Evolutionary conservation across 108 stramenopile species (phyloP).

Genomic region (Parietichytrium sp.): DNA sequence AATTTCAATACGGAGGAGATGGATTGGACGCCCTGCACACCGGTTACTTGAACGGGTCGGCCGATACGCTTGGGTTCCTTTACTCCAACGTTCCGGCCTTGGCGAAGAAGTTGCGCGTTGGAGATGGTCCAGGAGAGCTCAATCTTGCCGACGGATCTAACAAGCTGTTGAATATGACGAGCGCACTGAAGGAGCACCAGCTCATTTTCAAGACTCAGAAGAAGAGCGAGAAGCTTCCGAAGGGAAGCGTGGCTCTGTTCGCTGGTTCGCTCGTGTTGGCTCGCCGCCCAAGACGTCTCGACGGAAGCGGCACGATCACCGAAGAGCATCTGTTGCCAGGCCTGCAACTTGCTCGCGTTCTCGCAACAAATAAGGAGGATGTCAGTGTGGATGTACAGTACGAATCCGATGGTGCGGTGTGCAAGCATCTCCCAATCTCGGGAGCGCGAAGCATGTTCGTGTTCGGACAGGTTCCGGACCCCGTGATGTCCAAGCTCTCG

Average conservation of each 20-base stretch:
- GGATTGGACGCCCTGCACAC: slow-evolving; percentile 89
- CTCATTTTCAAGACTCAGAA: slow-evolving; percentile 9
- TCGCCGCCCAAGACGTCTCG: not conserved
- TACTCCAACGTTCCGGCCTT: slow-evolving; percentile 8
- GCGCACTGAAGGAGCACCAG: not conserved
- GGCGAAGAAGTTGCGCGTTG: slow-evolving; percentile 1
- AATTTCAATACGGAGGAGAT: slow-evolving; percentile 99
- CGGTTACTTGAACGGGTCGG: slow-evolving; percentile 43
- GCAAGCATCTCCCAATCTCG: not conserved
- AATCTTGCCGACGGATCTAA: not conserved
- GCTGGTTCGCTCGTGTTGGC: not conserved
- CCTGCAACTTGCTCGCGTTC: not conserved
- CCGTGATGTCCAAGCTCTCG: slow-evolving; percentile 42
- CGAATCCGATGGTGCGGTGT: not conserved
- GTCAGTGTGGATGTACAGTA: slow-evolving; percentile 6
- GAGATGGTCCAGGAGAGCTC: not conserved
- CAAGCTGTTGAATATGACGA: not conserved
- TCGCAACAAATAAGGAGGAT: slow-evolving; percentile 18
- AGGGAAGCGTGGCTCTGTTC: not conserved
- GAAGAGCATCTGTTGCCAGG: not conserved
- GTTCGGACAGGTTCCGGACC: slow-evolving; percentile 38
- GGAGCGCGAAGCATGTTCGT: not conserved
- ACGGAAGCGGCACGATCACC: not conserved
- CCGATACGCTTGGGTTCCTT: slow-evolving; percentile 30
- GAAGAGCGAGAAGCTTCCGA: not conserved